phyloP scores from a whole-genome alignment of 2,329 filamentous ascomycete species.

The Fusarium palustre region DNA sequence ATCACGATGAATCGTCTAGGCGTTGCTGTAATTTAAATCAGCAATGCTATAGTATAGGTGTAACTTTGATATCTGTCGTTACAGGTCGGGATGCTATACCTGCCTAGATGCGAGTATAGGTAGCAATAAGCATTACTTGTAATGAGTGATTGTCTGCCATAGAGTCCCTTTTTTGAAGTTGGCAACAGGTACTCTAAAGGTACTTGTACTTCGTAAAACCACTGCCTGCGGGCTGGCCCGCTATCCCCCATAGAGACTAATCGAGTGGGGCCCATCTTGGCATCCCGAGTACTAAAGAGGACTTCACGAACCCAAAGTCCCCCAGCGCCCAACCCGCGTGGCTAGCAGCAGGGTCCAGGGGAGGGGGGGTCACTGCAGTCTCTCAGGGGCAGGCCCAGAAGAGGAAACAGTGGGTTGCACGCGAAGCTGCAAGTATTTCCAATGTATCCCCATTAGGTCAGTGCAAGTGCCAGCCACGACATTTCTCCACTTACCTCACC shows the following conservation, averaged over 20 bases:
- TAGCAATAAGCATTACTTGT: background rate
- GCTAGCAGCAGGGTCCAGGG: conserved; percentile 31
- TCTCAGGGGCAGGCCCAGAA: conserved; percentile 32
- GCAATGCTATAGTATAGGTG: background rate
- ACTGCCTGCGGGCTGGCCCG: conserved; percentile 29
- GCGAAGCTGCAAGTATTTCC: conserved; percentile 3
- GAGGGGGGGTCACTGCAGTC: conserved; percentile 22
- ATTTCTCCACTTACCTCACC: conserved; percentile 31
- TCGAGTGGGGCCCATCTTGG: background rate
- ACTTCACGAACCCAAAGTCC: conserved; percentile 10
- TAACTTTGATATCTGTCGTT: background rate
- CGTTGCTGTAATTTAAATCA: background rate
- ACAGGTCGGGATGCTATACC: background rate
- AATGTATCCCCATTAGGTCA: conserved; percentile 15
- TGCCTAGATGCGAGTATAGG: background rate
- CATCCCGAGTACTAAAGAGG: background rate
- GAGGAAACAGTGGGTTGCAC: conserved; percentile 24
- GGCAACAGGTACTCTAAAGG: conserved; percentile 7
- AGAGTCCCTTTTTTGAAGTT: background rate
- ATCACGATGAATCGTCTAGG: background rate
- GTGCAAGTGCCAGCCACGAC: conserved; percentile 14
- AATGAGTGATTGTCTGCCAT: conserved; percentile 20
- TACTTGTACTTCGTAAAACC: conserved; percentile 21
- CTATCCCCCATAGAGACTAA: conserved; percentile 14
- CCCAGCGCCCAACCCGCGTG: conserved; percentile 15